These are phyloP conservation scores for Capsicum baccatum DNA, from an alignment of 257 asterid genomes.

Conservation along the genomic window DNA sequence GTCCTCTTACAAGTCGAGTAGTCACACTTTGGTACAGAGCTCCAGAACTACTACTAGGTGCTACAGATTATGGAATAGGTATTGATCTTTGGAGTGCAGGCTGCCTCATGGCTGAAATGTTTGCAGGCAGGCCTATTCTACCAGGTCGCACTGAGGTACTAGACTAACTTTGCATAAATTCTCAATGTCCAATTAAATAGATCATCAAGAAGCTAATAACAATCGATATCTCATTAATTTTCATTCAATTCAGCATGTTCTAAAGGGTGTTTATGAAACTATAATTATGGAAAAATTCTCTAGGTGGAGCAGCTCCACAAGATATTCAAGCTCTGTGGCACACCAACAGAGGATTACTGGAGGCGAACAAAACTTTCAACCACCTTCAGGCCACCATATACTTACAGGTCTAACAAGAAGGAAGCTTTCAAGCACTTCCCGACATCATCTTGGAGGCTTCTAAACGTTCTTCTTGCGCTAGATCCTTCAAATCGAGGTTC, in stretches of 20 bases:
- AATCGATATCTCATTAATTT: neutral
- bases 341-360: constrained; percentile 71
- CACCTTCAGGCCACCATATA: constrained; percentile 70
- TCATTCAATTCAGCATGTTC: neutral
- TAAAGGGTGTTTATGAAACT: neutral
- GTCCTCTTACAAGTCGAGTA: constrained; percentile 73
- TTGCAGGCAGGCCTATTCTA: constrained; percentile 72
- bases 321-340: constrained; percentile 85
- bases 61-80: constrained; percentile 76
- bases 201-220: neutral
- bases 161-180: neutral
- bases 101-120: constrained; percentile 92
- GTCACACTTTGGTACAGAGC: constrained; percentile 94
- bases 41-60: constrained; percentile 78
- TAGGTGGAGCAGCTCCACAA: constrained; percentile 84
- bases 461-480: constrained; percentile 62
- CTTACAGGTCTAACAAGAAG: constrained; percentile 52
- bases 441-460: constrained; percentile 59
- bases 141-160: constrained; percentile 87
- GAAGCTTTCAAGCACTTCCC: constrained; percentile 68
- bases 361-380: constrained; percentile 55
- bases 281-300: neutral
- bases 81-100: constrained; percentile 93
- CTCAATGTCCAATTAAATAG: neutral
- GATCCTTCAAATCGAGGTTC: constrained; percentile 66